These are phyloP conservation scores for Ramaria sp. DNA, from an alignment of 768 basidiomycete genomes.

Conservation along the genomic window DNA sequence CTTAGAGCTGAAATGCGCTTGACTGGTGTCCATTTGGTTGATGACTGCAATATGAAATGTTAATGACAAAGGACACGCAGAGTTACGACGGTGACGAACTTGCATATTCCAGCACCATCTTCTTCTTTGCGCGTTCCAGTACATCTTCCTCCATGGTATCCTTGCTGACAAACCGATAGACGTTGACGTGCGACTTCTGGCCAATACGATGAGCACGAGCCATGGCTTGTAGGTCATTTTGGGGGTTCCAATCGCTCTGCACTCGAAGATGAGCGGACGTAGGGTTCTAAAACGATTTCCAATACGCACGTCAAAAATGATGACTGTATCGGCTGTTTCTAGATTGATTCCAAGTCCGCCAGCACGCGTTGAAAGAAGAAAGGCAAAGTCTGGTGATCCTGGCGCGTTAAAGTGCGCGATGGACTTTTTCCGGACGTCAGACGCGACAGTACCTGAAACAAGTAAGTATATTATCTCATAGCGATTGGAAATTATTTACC, in stretches of 20 bases:
- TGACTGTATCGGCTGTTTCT: constrained; percentile 97
- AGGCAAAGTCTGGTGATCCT: constrained; percentile 91
- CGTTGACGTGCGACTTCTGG: constrained; percentile 96
- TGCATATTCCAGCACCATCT: constrained; percentile 99
- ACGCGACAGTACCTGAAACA: constrained; percentile 49
- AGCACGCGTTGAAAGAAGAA: constrained; percentile 91
- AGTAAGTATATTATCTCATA: not conserved
- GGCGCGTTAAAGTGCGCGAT: constrained; percentile 96
- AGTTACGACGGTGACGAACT: constrained; percentile 49
- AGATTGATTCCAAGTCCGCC: constrained; percentile 98
- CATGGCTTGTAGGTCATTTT: constrained; percentile 99
- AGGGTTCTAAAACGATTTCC: not conserved
- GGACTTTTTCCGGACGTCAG: constrained; percentile 86
- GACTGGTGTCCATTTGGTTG: constrained; percentile 99
- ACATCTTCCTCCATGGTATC: constrained; percentile 99
- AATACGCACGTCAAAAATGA: constrained; percentile 87
- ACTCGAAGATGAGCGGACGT: not conserved
- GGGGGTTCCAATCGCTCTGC: constrained; percentile 96
- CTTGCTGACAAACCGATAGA: constrained; percentile 97
- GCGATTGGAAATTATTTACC: constrained; percentile 35
- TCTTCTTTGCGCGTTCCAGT: constrained; percentile 94
- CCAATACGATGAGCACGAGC: constrained; percentile 98
- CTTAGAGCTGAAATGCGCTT: constrained; percentile 87
- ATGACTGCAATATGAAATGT: constrained; percentile 52
- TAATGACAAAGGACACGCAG: not conserved